Percentiles rank a stretch among this genome's conserved stretches.
Evolutionary conservation across 306 rosid genomes (phyloP).

Genomic region (Notholithocarpus densiflorus): DNA sequence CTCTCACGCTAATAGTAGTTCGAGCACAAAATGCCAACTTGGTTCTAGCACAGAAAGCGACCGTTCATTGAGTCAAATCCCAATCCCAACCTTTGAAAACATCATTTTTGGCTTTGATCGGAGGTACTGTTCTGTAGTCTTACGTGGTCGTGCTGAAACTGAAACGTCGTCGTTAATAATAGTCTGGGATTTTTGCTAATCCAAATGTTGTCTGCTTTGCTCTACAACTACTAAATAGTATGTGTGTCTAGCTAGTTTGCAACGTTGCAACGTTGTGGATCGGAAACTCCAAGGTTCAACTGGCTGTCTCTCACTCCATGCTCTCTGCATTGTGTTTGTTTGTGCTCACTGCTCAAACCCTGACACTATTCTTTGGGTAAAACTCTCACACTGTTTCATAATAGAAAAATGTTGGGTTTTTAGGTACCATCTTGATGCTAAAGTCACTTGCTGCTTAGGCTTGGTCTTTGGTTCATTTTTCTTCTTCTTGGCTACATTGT

Average conservation of each 20-base stretch:
- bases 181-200: slow-evolving; percentile 10
- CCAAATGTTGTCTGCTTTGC: background rate
- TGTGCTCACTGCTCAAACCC: slow-evolving; percentile 10
- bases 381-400: background rate
- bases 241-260: background rate
- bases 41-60: background rate
- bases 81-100: background rate
- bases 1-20: background rate
- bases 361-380: slow-evolving; percentile 2
- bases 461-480: background rate
- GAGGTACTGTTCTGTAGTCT: background rate
- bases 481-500: background rate
- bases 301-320: background rate
- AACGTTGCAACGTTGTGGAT: background rate
- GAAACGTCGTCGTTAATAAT: slow-evolving; percentile 9
- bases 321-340: background rate
- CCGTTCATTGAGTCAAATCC: background rate
- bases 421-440: background rate
- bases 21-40: background rate
- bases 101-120: background rate
- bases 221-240: background rate
- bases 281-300: background rate
- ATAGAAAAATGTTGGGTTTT: background rate
- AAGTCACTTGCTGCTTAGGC: background rate
- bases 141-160: background rate